phyloP scores from a whole-genome alignment of 345 rosid species.

The Bruguiera parviflora region DNA sequence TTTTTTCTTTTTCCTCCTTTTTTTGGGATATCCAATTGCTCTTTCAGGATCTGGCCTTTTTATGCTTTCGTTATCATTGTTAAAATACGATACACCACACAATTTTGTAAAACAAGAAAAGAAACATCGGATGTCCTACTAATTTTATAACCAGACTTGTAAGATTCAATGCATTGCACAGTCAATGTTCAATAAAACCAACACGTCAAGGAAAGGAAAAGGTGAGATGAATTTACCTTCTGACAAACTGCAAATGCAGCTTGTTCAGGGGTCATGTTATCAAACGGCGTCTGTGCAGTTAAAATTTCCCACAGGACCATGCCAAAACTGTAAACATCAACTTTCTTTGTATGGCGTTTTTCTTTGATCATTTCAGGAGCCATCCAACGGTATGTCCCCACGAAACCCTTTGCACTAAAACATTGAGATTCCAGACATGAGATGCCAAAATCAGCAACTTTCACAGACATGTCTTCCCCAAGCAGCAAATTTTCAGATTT shows the following conservation, averaged over 20 bases:
- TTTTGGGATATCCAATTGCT: not conserved
- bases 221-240: slow-evolving; percentile 44
- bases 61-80: not conserved
- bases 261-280: slow-evolving; percentile 74
- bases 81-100: not conserved
- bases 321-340: slow-evolving; percentile 80
- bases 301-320: slow-evolving; percentile 82
- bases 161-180: not conserved
- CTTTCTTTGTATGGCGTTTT: slow-evolving; percentile 70
- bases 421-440: slow-evolving; percentile 70
- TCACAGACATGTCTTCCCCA: slow-evolving; percentile 60
- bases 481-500: slow-evolving; percentile 75
- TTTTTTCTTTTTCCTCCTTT: no score
- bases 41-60: not conserved
- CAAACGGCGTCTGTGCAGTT: slow-evolving; percentile 67
- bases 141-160: no score
- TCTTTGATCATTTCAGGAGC: slow-evolving; percentile 84
- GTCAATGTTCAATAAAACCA: not conserved
- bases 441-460: slow-evolving; percentile 80
- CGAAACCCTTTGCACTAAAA: slow-evolving; percentile 60
- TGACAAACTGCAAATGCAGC: slow-evolving; percentile 84
- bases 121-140: not conserved
- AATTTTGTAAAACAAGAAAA: slow-evolving; percentile 1
- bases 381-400: slow-evolving; percentile 88
- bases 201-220: not conserved